These are phyloP conservation scores for Arctostaphylos glauca DNA, from an alignment of 148 eudicot genomes.

Conservation along the genomic window DNA sequence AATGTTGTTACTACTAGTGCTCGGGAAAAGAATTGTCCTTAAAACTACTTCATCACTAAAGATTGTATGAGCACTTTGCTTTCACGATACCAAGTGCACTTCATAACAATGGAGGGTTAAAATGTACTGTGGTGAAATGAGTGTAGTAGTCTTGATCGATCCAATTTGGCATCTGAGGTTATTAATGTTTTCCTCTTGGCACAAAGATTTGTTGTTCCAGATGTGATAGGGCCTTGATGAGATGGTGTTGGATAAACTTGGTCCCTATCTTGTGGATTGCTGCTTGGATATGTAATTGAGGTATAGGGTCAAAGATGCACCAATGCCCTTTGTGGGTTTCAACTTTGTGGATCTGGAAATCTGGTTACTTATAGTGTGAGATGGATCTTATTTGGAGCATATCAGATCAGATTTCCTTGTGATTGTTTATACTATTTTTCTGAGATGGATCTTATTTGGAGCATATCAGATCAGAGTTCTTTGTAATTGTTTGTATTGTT, in stretches of 20 bases:
- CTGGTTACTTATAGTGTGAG: not conserved
- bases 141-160: not conserved
- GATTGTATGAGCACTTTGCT: not conserved
- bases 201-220: not conserved
- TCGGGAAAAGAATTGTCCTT: not conserved
- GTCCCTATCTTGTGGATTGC: not conserved
- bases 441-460: not conserved
- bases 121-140: not conserved
- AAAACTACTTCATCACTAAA: not conserved
- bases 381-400: not conserved
- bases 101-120: not conserved
- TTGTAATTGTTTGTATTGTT: not conserved
- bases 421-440: not conserved
- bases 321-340: not conserved
- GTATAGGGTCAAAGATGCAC: not conserved
- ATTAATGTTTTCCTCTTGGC: not conserved
- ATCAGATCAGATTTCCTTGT: not conserved
- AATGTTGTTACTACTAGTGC: not conserved
- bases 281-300: not conserved
- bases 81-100: not conserved
- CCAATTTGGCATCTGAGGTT: not conserved
- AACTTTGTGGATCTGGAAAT: not conserved
- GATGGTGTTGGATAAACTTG: not conserved
- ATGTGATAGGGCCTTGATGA: constrained; percentile 2
- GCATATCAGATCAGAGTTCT: not conserved